Evolutionary conservation across 305 asterid species (phyloP), one percentile per base, ranked within the genome.

Genomic region (Plantago lanceolata): DNA sequence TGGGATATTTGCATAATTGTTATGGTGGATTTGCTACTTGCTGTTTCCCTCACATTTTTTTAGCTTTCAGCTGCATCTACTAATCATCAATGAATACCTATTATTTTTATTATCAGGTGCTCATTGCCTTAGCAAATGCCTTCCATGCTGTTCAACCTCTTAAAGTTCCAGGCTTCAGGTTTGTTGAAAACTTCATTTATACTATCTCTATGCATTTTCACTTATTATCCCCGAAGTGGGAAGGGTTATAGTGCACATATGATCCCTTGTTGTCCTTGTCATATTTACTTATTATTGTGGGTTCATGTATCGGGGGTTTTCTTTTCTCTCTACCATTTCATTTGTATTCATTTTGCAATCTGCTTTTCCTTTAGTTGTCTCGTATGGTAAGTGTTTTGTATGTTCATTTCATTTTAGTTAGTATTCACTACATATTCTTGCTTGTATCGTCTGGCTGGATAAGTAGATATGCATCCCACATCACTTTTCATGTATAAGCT

Each of bases 131-230:
- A 62, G 96, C 96, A 52, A 90, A 86, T 81, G 73, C 89, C 35
- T 90, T 94, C 74, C 97, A 94, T 76, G 93, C 97, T 66, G 78
- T 94, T 72, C 99, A 94, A 81, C 99, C 99, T 60, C 89, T 86
- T 61, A 90, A 88, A 78, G 79, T 90, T 78, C 95, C 99, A 64
- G 97, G 94, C 51, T 90, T 94, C 90, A 86, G 99, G 99, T 86
- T 64, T 57, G 80, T 68, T 52, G 55, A 60, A 40, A 47, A 68
- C 52, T 48, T 57, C 18, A n/a, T 63, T 63, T 31, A 37, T 65
- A 40, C 15, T 40, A 40, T 40, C 12, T 40, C 40, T 33, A 29
- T 29, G 40, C 5, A 33, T 24, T 24, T 24, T 24, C 28, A 24
- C 28, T 24, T 24, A 24, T 24, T 24, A n/a, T n/a, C n/a, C n/a